These are phyloP conservation scores for Silene latifolia DNA, from an alignment of 148 eudicot genomes.

Conservation along the genomic window DNA sequence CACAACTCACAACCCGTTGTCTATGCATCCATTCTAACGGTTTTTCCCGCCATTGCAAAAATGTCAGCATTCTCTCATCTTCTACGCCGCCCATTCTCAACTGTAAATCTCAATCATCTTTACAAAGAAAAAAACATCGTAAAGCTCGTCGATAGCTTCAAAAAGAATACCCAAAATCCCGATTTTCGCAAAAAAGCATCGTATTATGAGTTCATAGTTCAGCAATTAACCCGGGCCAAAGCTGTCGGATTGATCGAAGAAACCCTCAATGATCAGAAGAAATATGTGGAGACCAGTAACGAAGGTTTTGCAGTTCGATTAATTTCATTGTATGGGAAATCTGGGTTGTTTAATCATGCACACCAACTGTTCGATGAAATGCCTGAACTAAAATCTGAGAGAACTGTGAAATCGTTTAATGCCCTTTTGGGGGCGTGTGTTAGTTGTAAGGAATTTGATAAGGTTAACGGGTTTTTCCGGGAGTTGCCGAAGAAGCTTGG, in stretches of 20 bases:
- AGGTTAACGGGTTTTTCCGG: conserved; percentile 26
- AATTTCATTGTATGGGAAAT: conserved; percentile 48
- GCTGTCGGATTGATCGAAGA: too few species aligned
- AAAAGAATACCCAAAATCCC: too few species aligned
- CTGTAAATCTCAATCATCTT: conserved; percentile 2
- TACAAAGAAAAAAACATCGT: too few species aligned
- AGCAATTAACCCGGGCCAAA: too few species aligned
- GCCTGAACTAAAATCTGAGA: conserved; percentile 37
- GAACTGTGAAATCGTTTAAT: conserved; percentile 52
- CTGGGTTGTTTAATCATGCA: conserved; percentile 60
- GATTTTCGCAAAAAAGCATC: too few species aligned
- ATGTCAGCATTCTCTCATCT: too few species aligned
- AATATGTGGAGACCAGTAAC: conserved; percentile 31
- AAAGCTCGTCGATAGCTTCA: too few species aligned
- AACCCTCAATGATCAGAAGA: conserved; percentile 34
- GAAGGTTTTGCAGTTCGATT: conserved; percentile 52
- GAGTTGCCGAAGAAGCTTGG: conserved; percentile 37
- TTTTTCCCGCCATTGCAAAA: too few species aligned
- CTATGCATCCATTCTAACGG: too few species aligned
- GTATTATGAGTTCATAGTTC: too few species aligned
- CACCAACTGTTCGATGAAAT: conserved; percentile 66
- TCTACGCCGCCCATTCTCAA: conserved; percentile 30
- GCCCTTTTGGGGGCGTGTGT: conserved; percentile 49
- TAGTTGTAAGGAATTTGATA: too few species aligned
- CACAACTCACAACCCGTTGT: too few species aligned